Conservation (phyloP, 1,284 basidiomycete species). For the Neonothopanus nambi region DNA sequence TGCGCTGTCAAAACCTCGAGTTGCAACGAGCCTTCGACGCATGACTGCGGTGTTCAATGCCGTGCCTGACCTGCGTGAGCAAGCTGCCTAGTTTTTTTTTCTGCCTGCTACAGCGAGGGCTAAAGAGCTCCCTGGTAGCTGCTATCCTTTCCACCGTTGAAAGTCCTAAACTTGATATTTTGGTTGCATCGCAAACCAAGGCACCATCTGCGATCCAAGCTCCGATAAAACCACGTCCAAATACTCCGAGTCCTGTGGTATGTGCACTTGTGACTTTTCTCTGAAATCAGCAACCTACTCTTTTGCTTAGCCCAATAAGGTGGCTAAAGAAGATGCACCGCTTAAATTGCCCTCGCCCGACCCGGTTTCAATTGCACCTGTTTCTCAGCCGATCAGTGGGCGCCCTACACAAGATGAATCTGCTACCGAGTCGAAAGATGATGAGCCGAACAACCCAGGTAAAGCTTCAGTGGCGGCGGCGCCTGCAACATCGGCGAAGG, state of each 20-base stretch:
- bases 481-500: conserved; percentile 8
- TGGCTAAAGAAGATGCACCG: not conserved
- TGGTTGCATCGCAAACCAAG: conserved; percentile 2
- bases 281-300: too few species aligned
- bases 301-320: too few species aligned
- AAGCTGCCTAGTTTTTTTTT: conserved; percentile 17
- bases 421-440: conserved; percentile 50
- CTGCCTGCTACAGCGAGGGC: not conserved
- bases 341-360: not conserved
- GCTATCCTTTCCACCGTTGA: conserved; percentile 41
- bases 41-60: conserved; percentile 72
- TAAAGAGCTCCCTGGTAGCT: conserved; percentile 32
- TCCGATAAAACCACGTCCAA: conserved; percentile 17
- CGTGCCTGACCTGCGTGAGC: conserved; percentile 59
- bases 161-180: conserved; percentile 36
- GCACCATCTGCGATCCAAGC: conserved; percentile 10
- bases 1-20: conserved; percentile 62
- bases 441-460: conserved; percentile 27
- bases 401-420: conserved; percentile 36
- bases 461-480: conserved; percentile 20
- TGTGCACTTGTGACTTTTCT: conserved; percentile 7
- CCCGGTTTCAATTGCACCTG: conserved; percentile 13
- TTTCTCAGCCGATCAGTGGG: conserved; percentile 16
- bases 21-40: conserved; percentile 63
- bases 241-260: conserved; percentile 14